Conservation (phyloP, 805 yeast genomes). For the Sugiyamaella americana region DNA sequence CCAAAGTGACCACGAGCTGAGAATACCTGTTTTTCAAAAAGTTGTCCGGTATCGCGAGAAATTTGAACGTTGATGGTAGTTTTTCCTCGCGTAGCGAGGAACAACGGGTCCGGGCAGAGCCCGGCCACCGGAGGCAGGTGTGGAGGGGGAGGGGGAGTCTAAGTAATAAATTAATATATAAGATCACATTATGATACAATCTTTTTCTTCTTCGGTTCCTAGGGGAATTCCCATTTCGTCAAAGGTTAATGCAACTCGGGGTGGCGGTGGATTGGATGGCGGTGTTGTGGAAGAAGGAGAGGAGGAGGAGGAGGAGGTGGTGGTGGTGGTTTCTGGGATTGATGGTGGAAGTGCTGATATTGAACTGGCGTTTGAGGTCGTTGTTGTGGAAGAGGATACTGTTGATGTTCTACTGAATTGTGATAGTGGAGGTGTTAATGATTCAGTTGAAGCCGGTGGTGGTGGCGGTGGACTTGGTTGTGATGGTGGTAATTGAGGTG, state of each 20-base stretch:
- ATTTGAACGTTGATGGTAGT: no score
- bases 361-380: slow-evolving; percentile 8
- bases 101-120: neutral
- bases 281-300: neutral
- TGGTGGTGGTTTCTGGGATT: no score
- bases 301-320: no score
- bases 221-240: slow-evolving; percentile 32
- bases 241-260: slow-evolving; percentile 27
- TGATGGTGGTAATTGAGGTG: neutral
- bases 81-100: no score
- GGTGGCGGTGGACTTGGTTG: neutral
- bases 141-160: neutral
- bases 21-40: no score
- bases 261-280: neutral
- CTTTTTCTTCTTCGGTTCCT: slow-evolving; percentile 23
- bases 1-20: no score
- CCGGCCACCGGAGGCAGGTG: neutral
- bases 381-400: slow-evolving; percentile 7
- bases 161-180: no score
- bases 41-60: no score
- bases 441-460: neutral
- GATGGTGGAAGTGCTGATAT: neutral
- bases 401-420: slow-evolving; percentile 12
- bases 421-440: neutral
- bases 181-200: slow-evolving; percentile 29